These are phyloP conservation scores for Xylaria sp. DNA, from an alignment of 2,329 filamentous ascomycete genomes.

Conservation along the genomic window DNA sequence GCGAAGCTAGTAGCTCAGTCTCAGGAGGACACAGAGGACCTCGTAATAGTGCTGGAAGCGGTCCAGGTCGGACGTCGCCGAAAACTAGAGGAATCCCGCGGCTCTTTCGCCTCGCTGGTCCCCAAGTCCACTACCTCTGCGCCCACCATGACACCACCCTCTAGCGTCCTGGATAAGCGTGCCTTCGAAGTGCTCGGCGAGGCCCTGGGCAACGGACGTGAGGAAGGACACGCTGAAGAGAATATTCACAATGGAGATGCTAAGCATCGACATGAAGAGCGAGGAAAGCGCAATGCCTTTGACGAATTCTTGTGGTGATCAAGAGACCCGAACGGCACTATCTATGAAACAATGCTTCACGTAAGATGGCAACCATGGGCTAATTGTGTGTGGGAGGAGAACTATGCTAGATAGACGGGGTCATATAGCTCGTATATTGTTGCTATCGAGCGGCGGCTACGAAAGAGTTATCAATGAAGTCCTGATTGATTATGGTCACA, in stretches of 20 bases:
- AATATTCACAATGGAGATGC: not conserved
- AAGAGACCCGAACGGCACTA: not conserved
- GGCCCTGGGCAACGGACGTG: not conserved
- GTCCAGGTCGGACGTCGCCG: slow-evolving; percentile 24
- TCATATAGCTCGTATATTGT: slow-evolving; percentile 5
- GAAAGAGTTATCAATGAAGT: not conserved
- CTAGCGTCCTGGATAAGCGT: not conserved
- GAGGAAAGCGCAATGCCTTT: slow-evolving; percentile 5
- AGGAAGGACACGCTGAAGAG: not conserved
- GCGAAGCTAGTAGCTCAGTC: slow-evolving; percentile 12
- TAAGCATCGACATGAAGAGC: not conserved
- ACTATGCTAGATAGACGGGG: slow-evolving; percentile 1
- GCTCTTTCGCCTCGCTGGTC: slow-evolving; percentile 21
- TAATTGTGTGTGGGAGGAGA: not conserved
- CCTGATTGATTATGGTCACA: slow-evolving; percentile 5
- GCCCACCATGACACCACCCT: not conserved
- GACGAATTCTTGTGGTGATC: slow-evolving; percentile 32
- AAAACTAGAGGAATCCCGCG: not conserved
- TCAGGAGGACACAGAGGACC: slow-evolving; percentile 15
- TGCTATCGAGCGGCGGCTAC: not conserved
- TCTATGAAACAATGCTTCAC: not conserved
- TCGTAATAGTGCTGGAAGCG: slow-evolving; percentile 20
- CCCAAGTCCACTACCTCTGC: slow-evolving; percentile 3
- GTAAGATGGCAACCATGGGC: not conserved
- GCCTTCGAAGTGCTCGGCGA: not conserved